These are phyloP conservation scores for Phyllosticta ampelicida DNA, from an alignment of 2,329 filamentous ascomycete species.

Conservation along the genomic window DNA sequence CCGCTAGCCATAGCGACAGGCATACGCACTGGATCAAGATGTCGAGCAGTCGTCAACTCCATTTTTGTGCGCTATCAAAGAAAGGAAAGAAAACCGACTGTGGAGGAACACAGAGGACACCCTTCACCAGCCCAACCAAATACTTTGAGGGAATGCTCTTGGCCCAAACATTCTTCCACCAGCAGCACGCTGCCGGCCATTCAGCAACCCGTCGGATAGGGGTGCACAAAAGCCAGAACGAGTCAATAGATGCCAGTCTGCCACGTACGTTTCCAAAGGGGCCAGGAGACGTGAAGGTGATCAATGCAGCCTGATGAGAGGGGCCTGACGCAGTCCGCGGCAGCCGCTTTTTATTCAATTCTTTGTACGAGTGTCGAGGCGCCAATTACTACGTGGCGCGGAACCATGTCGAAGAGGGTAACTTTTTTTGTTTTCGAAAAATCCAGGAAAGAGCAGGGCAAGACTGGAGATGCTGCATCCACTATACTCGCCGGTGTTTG, in stretches of 20 bases:
- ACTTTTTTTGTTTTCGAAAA: background rate
- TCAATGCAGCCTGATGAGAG: background rate
- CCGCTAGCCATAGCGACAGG: background rate
- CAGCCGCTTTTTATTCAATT: background rate
- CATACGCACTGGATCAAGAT: background rate
- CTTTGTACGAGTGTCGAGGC: background rate
- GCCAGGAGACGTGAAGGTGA: background rate
- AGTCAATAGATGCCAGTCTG: background rate
- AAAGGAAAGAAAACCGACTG: background rate
- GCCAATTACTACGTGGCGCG: background rate
- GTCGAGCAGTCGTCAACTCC: background rate
- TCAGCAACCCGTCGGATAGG: background rate
- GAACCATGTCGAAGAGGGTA: background rate
- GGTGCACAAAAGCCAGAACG: background rate
- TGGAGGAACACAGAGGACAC: background rate
- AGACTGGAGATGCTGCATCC: background rate
- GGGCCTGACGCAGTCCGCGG: background rate
- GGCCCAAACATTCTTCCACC: background rate
- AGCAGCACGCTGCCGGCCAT: background rate
- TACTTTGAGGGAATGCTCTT: no score
- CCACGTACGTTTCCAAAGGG: background rate
- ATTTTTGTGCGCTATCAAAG: background rate
- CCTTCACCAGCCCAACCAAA: background rate
- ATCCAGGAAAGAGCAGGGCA: background rate
- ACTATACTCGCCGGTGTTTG: background rate